A percentile compares a stretch with the other conserved stretches of the same genome.
phyloP scores from a whole-genome alignment of 352 stramenopile genomes.

The Phytophthora fragariaefolia region DNA sequence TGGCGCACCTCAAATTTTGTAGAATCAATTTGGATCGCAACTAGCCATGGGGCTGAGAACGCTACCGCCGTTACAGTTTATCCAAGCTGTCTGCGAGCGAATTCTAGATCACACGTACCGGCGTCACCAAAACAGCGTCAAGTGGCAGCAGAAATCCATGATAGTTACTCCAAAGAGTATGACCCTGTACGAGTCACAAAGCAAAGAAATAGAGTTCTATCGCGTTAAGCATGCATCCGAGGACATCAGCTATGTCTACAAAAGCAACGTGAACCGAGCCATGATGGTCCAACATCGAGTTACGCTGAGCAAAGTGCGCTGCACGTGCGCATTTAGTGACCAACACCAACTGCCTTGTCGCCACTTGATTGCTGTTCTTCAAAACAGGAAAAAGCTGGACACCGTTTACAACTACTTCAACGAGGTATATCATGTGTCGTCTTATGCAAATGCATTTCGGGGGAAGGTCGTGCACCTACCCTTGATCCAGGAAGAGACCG shows the following conservation, averaged over 20 bases:
- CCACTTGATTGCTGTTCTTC: background rate
- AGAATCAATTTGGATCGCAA: conserved; percentile 4
- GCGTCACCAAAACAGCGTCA: background rate
- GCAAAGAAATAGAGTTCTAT: background rate
- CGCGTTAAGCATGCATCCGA: background rate
- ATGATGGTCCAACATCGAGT: background rate
- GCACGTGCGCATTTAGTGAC: background rate
- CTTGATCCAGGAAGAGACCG: no score
- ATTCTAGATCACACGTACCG: background rate
- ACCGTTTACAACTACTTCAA: background rate
- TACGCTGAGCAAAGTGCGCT: background rate
- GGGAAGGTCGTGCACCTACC: no score
- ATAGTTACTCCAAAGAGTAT: background rate
- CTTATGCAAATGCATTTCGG: background rate
- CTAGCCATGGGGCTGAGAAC: background rate
- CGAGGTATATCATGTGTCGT: background rate
- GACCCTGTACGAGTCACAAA: background rate
- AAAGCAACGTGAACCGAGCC: background rate
- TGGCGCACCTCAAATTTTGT: conserved; percentile 21
- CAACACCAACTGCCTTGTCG: background rate
- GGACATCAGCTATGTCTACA: background rate
- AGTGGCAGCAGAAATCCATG: background rate
- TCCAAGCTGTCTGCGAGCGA: conserved; percentile 9
- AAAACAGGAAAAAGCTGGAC: background rate
- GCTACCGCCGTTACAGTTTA: conserved; percentile 1